Conservation (phyloP, 257 asterid genomes). For the Nyctanthes arbortristis region DNA sequence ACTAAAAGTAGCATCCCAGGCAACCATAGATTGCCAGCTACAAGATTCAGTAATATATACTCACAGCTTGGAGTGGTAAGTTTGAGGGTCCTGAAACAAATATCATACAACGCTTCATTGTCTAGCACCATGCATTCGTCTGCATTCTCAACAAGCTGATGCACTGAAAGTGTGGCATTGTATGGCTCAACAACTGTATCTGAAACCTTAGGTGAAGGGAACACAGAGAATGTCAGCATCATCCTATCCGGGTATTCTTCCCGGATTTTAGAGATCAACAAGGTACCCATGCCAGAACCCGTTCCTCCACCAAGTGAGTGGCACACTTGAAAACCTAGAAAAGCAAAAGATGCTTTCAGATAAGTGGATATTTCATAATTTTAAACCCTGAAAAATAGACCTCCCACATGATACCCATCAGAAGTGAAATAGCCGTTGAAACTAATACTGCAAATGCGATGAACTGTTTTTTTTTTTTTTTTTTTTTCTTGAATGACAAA, state of each 20-base stretch:
- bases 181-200: constrained; percentile 4
- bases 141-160: constrained; percentile 12
- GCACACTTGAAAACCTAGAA: constrained; percentile 4
- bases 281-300: constrained; percentile 8
- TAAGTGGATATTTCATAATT: not conserved
- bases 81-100: constrained; percentile 9
- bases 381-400: not conserved
- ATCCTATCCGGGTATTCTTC: constrained; percentile 7
- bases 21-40: not conserved
- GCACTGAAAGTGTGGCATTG: constrained; percentile 8
- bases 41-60: not conserved
- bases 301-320: constrained; percentile 8
- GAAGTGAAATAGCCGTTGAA: not conserved
- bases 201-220: constrained; percentile 6
- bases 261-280: constrained; percentile 2
- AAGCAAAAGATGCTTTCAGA: not conserved
- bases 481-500: too few species aligned
- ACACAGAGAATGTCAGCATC: constrained; percentile 5
- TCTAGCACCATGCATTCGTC: constrained; percentile 10
- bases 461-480: too few species aligned
- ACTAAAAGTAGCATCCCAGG: too few species aligned
- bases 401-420: not conserved
- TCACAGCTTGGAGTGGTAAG: constrained; percentile 4
- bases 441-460: not conserved
- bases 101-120: constrained; percentile 4